Evolutionary conservation across 495 filamentous ascomycete species (phyloP).

Genomic region (Penicillium ochrochloron): DNA sequence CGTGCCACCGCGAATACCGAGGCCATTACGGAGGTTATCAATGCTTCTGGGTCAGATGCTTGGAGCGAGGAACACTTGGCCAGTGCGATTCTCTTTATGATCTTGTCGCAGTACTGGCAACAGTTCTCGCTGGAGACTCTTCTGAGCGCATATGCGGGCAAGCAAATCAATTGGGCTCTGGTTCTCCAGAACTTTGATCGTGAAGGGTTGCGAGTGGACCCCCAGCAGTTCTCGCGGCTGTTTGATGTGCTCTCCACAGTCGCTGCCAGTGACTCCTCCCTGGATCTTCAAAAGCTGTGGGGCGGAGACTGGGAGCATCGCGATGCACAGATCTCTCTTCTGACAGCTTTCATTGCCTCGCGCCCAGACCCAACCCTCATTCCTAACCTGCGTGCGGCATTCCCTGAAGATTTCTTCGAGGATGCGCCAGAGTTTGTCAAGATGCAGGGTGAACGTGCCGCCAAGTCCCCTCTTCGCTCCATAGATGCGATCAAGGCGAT

Average conservation of each 20-base stretch:
- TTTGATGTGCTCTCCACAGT: conserved; percentile 75
- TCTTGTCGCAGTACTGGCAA: conserved; percentile 65
- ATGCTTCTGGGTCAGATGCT: conserved; percentile 65
- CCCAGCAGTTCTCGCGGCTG: conserved; percentile 77
- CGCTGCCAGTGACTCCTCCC: conserved; percentile 61
- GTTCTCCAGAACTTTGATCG: conserved; percentile 86
- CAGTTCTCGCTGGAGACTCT: conserved; percentile 76
- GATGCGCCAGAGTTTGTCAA: conserved; percentile 71
- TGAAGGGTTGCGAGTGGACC: conserved; percentile 71
- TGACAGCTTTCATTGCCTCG: conserved; percentile 78
- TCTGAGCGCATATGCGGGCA: conserved; percentile 63
- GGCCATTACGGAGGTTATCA: conserved; percentile 64
- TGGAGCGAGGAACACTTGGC: conserved; percentile 84
- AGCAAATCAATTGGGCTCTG: conserved; percentile 76
- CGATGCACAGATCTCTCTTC: conserved; percentile 86
- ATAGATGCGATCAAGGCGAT: conserved; percentile 81
- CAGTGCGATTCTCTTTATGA: conserved; percentile 80
- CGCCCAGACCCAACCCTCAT: conserved; percentile 82
- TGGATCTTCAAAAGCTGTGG: conserved; percentile 87
- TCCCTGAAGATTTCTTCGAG: conserved; percentile 75
- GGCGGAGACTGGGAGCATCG: conserved; percentile 86
- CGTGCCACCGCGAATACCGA: conserved; percentile 58
- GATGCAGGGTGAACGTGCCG: conserved; percentile 70
- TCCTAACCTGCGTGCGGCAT: conserved; percentile 76
- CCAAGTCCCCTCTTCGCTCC: conserved; percentile 87